A percentile compares a stretch with the other conserved stretches of the same genome.
Evolutionary conservation across 2,329 filamentous ascomycete species (phyloP).

Genomic region (Coniochaeta sp.): DNA sequence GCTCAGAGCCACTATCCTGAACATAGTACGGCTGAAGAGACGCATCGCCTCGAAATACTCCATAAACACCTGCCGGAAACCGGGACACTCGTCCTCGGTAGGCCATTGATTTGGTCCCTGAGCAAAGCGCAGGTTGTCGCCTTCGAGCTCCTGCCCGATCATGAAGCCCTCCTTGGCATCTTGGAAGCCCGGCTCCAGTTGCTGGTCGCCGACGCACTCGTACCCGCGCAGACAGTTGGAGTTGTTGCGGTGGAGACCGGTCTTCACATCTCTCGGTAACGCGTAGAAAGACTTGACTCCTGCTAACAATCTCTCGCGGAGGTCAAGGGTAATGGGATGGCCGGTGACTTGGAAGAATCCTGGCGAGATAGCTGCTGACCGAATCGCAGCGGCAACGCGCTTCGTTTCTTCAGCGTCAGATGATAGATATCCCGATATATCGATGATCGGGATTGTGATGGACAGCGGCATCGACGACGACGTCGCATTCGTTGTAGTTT

Average conservation of each 20-base stretch:
- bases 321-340: conserved; percentile 18
- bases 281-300: conserved; percentile 20
- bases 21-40: conserved; percentile 15
- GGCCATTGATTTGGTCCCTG: conserved; percentile 23
- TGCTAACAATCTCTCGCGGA: conserved; percentile 18
- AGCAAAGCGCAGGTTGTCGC: conserved; percentile 11
- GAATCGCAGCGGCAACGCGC: conserved; percentile 11
- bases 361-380: conserved; percentile 13
- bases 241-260: conserved; percentile 10
- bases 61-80: conserved; percentile 16
- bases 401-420: conserved; percentile 8
- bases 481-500: neutral
- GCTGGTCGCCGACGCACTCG: conserved; percentile 16
- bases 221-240: conserved; percentile 18
- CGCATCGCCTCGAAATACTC: conserved; percentile 17
- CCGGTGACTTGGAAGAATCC: conserved; percentile 28
- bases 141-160: conserved; percentile 16
- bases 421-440: conserved; percentile 17
- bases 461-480: neutral
- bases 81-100: conserved; percentile 14
- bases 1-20: conserved; percentile 16
- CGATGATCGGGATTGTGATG: conserved; percentile 18
- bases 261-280: conserved; percentile 21
- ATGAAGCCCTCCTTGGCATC: conserved; percentile 26
- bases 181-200: conserved; percentile 14